Evolutionary conservation across 129 eudicot genomes (phyloP).

Genomic region (Centaurea solstitialis): DNA sequence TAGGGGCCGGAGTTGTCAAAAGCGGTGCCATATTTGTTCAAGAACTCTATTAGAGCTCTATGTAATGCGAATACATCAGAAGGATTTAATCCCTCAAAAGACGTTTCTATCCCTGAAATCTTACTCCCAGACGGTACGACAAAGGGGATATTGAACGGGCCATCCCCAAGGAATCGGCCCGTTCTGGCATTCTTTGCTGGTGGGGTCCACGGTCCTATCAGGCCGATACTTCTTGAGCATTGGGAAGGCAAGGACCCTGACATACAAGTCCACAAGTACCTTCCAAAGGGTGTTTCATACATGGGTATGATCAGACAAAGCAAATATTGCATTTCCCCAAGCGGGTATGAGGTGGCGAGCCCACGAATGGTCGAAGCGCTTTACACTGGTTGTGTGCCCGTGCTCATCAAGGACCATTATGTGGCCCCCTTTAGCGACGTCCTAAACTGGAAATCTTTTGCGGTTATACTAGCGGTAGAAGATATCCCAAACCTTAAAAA

Average conservation of each 20-base stretch:
- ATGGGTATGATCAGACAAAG: slow-evolving; percentile 51
- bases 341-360: slow-evolving; percentile 90
- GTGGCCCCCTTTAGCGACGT: slow-evolving; percentile 79
- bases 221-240: slow-evolving; percentile 64
- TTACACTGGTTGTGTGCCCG: slow-evolving; percentile 78
- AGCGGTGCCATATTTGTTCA: slow-evolving; percentile 48
- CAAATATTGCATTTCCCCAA: slow-evolving; percentile 76
- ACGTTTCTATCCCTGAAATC: slow-evolving; percentile 80
- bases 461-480: slow-evolving; percentile 48
- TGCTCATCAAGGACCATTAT: slow-evolving; percentile 59
- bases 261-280: slow-evolving; percentile 59
- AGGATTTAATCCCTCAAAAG: slow-evolving; percentile 59
- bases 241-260: slow-evolving; percentile 74
- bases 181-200: slow-evolving; percentile 77
- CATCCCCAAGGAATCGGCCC: slow-evolving; percentile 58
- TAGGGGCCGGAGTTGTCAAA: slow-evolving; percentile 77
- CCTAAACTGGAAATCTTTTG: slow-evolving; percentile 63
- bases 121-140: slow-evolving; percentile 54
- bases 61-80: slow-evolving; percentile 88
- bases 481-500: slow-evolving; percentile 66
- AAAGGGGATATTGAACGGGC: slow-evolving; percentile 45
- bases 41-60: slow-evolving; percentile 65
- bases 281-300: slow-evolving; percentile 60
- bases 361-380: slow-evolving; percentile 87
- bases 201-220: slow-evolving; percentile 75